These are phyloP conservation scores for Ricinus communis DNA, from an alignment of 345 rosid genomes.

Conservation along the genomic window DNA sequence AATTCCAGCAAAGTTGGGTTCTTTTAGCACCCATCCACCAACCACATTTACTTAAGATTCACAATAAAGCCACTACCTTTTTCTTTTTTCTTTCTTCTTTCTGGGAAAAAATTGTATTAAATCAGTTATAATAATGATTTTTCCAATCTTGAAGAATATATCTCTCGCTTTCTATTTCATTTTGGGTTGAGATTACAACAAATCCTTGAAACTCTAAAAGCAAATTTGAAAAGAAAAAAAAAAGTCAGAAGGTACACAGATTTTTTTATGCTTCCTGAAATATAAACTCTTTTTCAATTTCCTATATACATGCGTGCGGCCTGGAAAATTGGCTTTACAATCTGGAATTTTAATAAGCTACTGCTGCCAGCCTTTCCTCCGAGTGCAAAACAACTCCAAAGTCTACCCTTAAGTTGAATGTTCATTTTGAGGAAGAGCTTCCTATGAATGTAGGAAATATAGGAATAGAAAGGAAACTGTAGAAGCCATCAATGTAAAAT, in stretches of 20 bases:
- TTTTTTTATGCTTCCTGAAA: neutral
- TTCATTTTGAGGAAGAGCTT: neutral
- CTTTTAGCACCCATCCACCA: slow-evolving; percentile 22
- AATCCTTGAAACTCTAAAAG: slow-evolving; percentile 1
- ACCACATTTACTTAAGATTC: slow-evolving; percentile 32
- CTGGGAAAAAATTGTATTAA: too few relatives aligned
- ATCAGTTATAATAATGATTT: slow-evolving; percentile 13
- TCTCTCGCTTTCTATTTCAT: too few relatives aligned
- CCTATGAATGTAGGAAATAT: slow-evolving; percentile 15
- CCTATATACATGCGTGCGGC: slow-evolving; percentile 23
- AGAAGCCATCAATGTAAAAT: slow-evolving; percentile 16
- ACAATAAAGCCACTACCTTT: slow-evolving; percentile 27
- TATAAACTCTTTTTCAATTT: neutral
- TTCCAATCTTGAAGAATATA: neutral
- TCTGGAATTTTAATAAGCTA: slow-evolving; percentile 3
- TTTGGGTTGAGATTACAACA: slow-evolving; percentile 20
- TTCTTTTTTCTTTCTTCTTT: neutral
- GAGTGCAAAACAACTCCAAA: too few relatives aligned
- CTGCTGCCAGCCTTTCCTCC: too few relatives aligned
- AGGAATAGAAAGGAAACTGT: slow-evolving; percentile 16
- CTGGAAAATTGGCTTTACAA: slow-evolving; percentile 35
- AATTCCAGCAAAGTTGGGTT: slow-evolving; percentile 43
- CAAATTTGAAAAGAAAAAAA: neutral
- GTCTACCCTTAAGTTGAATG: slow-evolving; percentile 7
- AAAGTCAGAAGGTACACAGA: neutral